Base-by-base conservation (phyloP, 1,284 basidiomycete genomes). In the Fomes fomentarius region DNA sequence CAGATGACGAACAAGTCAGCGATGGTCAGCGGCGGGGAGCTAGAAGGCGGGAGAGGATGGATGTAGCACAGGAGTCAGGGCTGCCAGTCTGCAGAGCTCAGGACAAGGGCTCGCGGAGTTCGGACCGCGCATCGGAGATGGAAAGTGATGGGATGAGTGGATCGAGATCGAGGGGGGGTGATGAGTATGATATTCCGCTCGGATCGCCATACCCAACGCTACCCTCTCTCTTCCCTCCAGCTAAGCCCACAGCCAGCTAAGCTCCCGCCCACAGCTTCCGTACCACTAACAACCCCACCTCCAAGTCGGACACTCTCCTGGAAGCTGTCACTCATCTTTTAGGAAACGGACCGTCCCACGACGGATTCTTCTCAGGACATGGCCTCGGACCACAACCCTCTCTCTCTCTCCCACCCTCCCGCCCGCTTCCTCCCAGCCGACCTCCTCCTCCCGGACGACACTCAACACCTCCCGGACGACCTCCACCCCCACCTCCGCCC, bases 141-240 rank as follows among this genome's bases (percentile, higher is more conserved):
- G n/a, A n/a, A n/a, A n/a, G 12, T 42, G 42, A 43, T 43, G n/a
- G 42, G 26, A 31, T 11, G 30, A 45, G 34, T 34, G 43, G 43
- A 45, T 45, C 53, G 53, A 50, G 53, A 55, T 55, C 35, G 43
- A 14, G 26, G 24, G 47, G 12, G 41, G n/a, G 41, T 12, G 28
- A 19, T 12, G 21, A 31, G 12, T 30, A 17, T 28, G 22, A 15
- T 12, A 25, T 26, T 24, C 26, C 15, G 6, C n/a, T 22, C 8
- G 15, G 8, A n/a, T 6, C n/a, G 25, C n/a, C n/a, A n/a, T n/a
- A n/a, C n/a, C 9, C 30, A 30, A 14, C 19, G 12, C 15, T 40
- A n/a, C 22, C 21, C 19, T 21, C 28, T 46, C 24, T 35, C 50
- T 24, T 44, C 17, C 25, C 35, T 41, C 41, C 49, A 26, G 21